Percentiles rank a stretch among this genome's conserved stretches.
Evolutionary conservation across 345 rosid genomes (phyloP).

Genomic region (Gossypium mustelinum): DNA sequence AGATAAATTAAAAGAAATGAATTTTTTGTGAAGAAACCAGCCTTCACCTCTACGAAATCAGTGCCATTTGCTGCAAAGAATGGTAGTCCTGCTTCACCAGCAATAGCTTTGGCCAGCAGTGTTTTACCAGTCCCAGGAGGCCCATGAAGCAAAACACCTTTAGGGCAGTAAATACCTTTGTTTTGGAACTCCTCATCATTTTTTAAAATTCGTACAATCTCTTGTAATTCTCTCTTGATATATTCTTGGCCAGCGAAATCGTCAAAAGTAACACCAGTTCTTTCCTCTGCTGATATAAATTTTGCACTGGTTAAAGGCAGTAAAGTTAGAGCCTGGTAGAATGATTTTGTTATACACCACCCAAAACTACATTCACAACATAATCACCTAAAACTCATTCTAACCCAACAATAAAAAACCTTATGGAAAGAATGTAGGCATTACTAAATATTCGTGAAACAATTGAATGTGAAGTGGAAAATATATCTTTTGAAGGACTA

Average conservation of each 20-base stretch:
- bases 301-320: conserved; percentile 56
- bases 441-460: background rate
- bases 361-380: background rate
- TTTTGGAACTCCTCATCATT: conserved; percentile 89
- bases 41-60: conserved; percentile 85
- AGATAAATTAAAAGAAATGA: background rate
- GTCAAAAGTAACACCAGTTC: conserved; percentile 88
- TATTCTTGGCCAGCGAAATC: conserved; percentile 99
- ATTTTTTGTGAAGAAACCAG: conserved; percentile 4
- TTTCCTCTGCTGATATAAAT: conserved; percentile 93
- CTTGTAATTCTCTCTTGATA: conserved; percentile 84
- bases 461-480: background rate
- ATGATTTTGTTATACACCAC: background rate
- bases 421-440: background rate
- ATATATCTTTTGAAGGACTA: background rate
- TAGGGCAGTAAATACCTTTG: conserved; percentile 93
- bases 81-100: conserved; percentile 98
- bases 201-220: conserved; percentile 81
- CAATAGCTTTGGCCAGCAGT: conserved; percentile 94
- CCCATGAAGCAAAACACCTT: conserved; percentile 96
- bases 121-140: conserved; percentile 99
- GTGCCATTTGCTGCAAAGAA: conserved; percentile 97
- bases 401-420: background rate
- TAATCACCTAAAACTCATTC: background rate
- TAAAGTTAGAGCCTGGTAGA: conserved; percentile 20